Evolutionary conservation across 2,329 filamentous ascomycete species (phyloP), one percentile per base, ranked within the genome.

Genomic region (Hypoxylon sp.): DNA sequence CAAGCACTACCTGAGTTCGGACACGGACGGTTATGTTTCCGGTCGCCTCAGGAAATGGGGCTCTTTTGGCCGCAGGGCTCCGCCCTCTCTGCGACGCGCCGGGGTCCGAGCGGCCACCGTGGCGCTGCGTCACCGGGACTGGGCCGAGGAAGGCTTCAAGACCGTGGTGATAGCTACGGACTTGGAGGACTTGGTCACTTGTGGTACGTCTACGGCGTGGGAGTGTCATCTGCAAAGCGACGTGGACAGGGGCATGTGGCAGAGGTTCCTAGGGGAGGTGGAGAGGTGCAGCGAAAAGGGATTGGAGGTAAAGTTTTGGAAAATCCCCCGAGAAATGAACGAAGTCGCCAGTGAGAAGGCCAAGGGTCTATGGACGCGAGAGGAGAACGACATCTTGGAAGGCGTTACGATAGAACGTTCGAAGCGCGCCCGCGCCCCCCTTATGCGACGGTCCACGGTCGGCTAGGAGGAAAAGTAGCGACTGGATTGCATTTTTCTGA

Each of bases 81-180:
- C 24, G 24, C 24, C 7, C 4, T 26, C 24, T 26, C 7, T 26
- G 4, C 24, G 24, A 63, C 79, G 84, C 2, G 85, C 84, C 6
- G 82, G 85, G 70, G 77, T 87, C 6, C 83, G 83, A 11, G 84
- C 83, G 6, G 80, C 80, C 6, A 78, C 85, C 51, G 80, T 77
- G 10, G 84, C 80, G 2, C 76, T 85, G 19, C 74, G 77, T 30
- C 79, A 77, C 65, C 73, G 78, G 0, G 22, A 70, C 59, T 85
- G 82, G 83, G 19, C 24, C 0, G 73, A 67, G 13, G 81, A 84
- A 70, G 68, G 79, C 63, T 73, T 75, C 73, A 46, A 62, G 10
- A 72, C 72, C 1, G 1, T 87, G 4, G 80, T 86, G 47, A 77
- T 87, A 59, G 84, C 83, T 1, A 85, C 82, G 0, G 82, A 86